phyloP scores from a whole-genome alignment of 2,329 filamentous ascomycete genomes.

The Sarocladiaceae sp. region DNA sequence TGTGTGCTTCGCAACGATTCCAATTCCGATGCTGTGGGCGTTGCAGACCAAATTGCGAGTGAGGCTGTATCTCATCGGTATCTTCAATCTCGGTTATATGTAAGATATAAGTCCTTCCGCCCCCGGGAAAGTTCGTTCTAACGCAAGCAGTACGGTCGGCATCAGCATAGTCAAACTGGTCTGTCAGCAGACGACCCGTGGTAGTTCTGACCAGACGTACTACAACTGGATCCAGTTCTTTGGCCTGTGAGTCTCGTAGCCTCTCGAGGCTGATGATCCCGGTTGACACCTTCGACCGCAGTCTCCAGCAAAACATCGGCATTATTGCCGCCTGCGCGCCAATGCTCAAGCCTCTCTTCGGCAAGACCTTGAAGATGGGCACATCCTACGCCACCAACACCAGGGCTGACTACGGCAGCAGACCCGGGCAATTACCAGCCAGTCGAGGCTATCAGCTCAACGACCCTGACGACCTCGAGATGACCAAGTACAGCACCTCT shows the following conservation, averaged over 20 bases:
- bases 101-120: slow-evolving; percentile 16
- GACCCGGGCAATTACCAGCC: background rate
- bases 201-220: background rate
- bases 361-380: background rate
- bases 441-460: too few species aligned
- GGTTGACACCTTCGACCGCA: too few species aligned
- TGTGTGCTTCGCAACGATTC: slow-evolving; percentile 36
- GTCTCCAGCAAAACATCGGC: background rate
- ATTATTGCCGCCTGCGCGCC: background rate
- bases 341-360: background rate
- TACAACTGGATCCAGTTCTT: background rate
- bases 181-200: background rate
- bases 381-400: background rate
- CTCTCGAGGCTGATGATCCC: background rate
- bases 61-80: slow-evolving; percentile 32
- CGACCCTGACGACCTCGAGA: background rate
- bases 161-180: background rate
- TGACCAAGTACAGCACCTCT: background rate
- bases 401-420: background rate
- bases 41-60: slow-evolving; percentile 34
- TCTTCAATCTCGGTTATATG: slow-evolving; percentile 39
- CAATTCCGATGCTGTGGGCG: slow-evolving; percentile 36
- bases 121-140: background rate
- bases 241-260: background rate
- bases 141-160: background rate